Percentiles rank a stretch among this genome's conserved stretches.
Evolutionary conservation across 345 rosid species (phyloP).

Genomic region (Camelina neglecta): DNA sequence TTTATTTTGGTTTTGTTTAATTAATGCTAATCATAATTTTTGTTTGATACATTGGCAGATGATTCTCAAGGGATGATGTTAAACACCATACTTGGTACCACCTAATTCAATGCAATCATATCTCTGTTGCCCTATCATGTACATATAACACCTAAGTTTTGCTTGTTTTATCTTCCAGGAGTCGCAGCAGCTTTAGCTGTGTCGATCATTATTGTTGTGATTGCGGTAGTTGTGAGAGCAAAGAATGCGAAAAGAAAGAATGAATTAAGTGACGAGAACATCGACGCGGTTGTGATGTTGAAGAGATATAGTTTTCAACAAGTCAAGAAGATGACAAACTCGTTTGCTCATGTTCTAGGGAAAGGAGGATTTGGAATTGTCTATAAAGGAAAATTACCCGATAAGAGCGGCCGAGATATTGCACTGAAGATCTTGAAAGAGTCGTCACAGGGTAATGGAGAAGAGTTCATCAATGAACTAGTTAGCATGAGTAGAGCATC

Average conservation of each 20-base stretch:
- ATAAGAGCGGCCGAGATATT: slow-evolving; percentile 39
- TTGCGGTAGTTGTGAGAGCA: slow-evolving; percentile 19
- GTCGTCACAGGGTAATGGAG: slow-evolving; percentile 46
- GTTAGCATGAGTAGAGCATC: slow-evolving; percentile 58
- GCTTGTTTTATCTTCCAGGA: slow-evolving; percentile 20
- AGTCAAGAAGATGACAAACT: slow-evolving; percentile 45
- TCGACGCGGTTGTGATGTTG: slow-evolving; percentile 37
- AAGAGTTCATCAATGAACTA: slow-evolving; percentile 56
- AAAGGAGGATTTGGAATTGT: slow-evolving; percentile 50
- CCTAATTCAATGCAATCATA: not conserved
- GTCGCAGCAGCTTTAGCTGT: slow-evolving; percentile 12
- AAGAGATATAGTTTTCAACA: slow-evolving; percentile 42
- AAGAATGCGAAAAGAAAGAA: not conserved
- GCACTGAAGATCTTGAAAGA: slow-evolving; percentile 49
- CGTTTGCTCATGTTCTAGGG: slow-evolving; percentile 46
- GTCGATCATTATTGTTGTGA: slow-evolving; percentile 9
- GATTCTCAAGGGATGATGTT: slow-evolving; percentile 21
- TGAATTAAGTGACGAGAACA: slow-evolving; percentile 17
- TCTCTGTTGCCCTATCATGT: slow-evolving; percentile 9
- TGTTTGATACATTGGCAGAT: slow-evolving; percentile 26
- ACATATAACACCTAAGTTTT: not conserved
- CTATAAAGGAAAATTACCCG: slow-evolving; percentile 41
- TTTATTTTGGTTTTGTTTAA: not conserved
- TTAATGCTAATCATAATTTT: not conserved
- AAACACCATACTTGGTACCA: slow-evolving; percentile 34